Evolutionary conservation across 208 protist genomes (phyloP).

Genomic region (Acanthamoeba triangularis): DNA sequence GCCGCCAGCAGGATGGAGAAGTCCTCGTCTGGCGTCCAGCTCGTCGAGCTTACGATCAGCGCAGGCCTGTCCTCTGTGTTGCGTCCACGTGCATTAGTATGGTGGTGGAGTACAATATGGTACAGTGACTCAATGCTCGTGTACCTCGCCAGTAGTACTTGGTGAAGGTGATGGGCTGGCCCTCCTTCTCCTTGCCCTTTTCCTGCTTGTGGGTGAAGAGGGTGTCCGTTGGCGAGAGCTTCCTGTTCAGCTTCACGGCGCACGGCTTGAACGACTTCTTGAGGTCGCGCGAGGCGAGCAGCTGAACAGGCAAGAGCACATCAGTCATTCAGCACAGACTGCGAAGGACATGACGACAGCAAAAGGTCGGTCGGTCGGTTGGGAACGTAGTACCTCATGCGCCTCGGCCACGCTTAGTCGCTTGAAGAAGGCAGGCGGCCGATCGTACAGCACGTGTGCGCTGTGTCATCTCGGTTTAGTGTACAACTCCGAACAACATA

Average conservation of each 20-base stretch:
- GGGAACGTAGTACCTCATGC: slow-evolving; percentile 1
- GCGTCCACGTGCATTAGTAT: no score
- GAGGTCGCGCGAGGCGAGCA: neutral
- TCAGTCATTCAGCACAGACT: neutral
- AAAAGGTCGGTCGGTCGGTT: neutral
- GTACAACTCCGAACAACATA: no score
- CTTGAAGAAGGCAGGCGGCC: slow-evolving; percentile 57
- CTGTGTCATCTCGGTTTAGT: neutral
- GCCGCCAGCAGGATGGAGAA: slow-evolving; percentile 96
- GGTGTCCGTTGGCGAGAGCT: neutral
- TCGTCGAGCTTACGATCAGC: slow-evolving; percentile 96
- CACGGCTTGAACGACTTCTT: slow-evolving; percentile 7
- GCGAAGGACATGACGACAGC: no score
- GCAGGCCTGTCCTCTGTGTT: slow-evolving; percentile 80
- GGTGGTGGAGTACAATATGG: no score
- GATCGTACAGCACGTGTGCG: slow-evolving; percentile 48
- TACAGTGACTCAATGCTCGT: neutral
- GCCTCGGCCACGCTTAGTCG: neutral
- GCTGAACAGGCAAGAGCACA: neutral
- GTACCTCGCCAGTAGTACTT: neutral
- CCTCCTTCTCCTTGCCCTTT: slow-evolving; percentile 60
- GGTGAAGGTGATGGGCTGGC: neutral
- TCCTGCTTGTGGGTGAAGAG: slow-evolving; percentile 27
- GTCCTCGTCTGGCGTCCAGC: slow-evolving; percentile 98
- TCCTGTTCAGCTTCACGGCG: neutral